Evolutionary conservation across 495 filamentous ascomycete species (phyloP).

Genomic region (Paragyromitra xinjiangensis): DNA sequence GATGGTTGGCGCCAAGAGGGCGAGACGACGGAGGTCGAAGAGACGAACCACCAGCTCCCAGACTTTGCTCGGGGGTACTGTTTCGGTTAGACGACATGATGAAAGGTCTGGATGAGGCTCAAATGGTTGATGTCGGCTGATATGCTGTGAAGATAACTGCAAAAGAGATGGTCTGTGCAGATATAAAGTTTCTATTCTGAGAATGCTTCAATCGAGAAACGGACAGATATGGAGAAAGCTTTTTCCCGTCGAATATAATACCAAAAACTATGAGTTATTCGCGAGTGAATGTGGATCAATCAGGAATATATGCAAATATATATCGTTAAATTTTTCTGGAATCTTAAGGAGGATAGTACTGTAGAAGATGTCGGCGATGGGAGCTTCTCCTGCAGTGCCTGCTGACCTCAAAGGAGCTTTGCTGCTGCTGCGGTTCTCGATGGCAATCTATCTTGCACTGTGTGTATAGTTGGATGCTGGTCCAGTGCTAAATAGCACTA

Average conservation of each 20-base stretch:
- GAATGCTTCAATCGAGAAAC: constrained; percentile 43
- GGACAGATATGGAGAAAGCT: constrained; percentile 32
- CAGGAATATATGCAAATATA: constrained; percentile 39
- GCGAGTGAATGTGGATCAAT: constrained; percentile 51
- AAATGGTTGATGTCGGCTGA: constrained; percentile 25
- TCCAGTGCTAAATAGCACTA: constrained; percentile 33
- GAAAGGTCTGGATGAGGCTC: constrained; percentile 3
- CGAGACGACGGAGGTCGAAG: constrained; percentile 90
- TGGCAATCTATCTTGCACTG: constrained; percentile 51
- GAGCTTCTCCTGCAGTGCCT: constrained; percentile 83
- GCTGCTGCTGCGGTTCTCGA: constrained; percentile 52
- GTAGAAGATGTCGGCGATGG: constrained; percentile 54
- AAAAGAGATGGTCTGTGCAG: constrained; percentile 43
- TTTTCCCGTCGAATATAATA: constrained; percentile 39
- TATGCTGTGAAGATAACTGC: constrained; percentile 20
- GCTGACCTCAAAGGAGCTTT: constrained; percentile 88
- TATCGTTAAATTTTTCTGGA: constrained; percentile 24
- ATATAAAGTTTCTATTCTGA: constrained; percentile 45
- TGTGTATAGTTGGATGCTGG: constrained; percentile 29
- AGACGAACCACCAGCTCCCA: constrained; percentile 69
- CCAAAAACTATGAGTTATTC: constrained; percentile 54
- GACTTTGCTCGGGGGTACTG: constrained; percentile 89
- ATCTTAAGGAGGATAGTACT: constrained; percentile 55
- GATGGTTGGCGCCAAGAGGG: constrained; percentile 78
- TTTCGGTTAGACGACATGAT: constrained; percentile 75